phyloP scores from a whole-genome alignment of 176 grass and related monocot species.

The Oryza officinalis region DNA sequence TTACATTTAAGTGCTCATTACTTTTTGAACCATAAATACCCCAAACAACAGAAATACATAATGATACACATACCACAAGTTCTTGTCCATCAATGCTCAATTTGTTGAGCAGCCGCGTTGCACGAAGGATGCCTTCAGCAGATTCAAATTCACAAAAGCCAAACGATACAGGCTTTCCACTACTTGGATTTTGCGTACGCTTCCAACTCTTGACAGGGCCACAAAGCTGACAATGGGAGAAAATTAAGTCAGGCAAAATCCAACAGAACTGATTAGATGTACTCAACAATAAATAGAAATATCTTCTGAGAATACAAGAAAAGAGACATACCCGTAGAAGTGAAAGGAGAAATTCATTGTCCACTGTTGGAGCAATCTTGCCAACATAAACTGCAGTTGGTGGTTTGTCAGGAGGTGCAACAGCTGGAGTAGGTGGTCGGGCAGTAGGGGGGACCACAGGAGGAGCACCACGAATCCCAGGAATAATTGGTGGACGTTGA shows the following conservation, averaged over 20 bases:
- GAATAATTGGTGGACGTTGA: constrained; percentile 53
- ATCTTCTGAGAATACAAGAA: not conserved
- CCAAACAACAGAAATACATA: not conserved
- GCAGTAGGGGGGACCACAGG: constrained; percentile 51
- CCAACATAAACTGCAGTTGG: constrained; percentile 98
- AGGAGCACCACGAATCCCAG: constrained; percentile 54
- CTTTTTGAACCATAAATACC: not conserved
- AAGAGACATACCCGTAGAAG: constrained; percentile 63
- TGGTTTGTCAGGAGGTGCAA: constrained; percentile 65
- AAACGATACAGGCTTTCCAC: constrained; percentile 83
- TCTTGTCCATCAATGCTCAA: constrained; percentile 93
- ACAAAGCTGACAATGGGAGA: constrained; percentile 65
- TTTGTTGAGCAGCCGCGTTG: constrained; percentile 85
- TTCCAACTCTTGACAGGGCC: constrained; percentile 98
- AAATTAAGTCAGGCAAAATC: constrained; percentile 11
- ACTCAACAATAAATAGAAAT: constrained; percentile 27
- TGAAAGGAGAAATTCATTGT: constrained; percentile 94
- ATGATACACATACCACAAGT: constrained; percentile 73
- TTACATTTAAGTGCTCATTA: not conserved
- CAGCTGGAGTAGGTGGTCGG: constrained; percentile 56
- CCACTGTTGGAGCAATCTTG: constrained; percentile 90
- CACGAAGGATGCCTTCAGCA: constrained; percentile 91
- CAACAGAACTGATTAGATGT: not conserved
- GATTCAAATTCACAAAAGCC: constrained; percentile 98
- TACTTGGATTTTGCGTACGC: constrained; percentile 93